phyloP scores from a whole-genome alignment of 148 eudicot genomes.

The Vaccinium corymbosum region DNA sequence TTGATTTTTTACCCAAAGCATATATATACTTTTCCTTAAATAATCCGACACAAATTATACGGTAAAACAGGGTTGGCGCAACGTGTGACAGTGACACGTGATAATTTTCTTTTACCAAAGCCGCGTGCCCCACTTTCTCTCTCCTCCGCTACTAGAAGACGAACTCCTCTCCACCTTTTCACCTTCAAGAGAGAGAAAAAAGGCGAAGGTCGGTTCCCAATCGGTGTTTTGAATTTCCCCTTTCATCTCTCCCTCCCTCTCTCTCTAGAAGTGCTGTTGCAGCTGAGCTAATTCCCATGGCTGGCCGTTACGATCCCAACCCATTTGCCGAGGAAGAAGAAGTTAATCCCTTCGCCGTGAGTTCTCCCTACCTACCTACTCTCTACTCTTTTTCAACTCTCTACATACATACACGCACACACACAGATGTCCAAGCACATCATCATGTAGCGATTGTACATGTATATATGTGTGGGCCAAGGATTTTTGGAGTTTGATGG shows the following conservation, averaged over 20 bases:
- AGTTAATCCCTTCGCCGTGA: slow-evolving; percentile 68
- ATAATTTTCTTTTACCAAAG: too few relatives aligned
- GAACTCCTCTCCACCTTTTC: not conserved
- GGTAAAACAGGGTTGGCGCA: too few relatives aligned
- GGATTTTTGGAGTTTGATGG: not conserved
- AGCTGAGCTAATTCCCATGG: slow-evolving; percentile 21
- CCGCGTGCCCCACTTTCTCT: too few relatives aligned
- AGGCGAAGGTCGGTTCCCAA: too few relatives aligned
- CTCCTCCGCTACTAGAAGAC: not conserved
- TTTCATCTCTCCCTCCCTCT: not conserved
- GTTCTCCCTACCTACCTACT: not conserved
- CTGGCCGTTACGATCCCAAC: slow-evolving; percentile 44
- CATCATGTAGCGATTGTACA: not conserved
- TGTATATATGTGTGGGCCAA: not conserved
- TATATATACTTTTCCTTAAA: too few relatives aligned
- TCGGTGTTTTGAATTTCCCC: not conserved
- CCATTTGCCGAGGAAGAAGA: slow-evolving; percentile 56
- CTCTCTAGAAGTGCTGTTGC: not conserved
- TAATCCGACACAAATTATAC: too few relatives aligned
- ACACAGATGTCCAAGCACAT: not conserved
- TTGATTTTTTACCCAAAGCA: too few relatives aligned
- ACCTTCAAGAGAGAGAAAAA: too few relatives aligned
- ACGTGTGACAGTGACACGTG: too few relatives aligned
- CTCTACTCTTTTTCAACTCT: not conserved
- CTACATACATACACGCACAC: not conserved